A percentile compares a stretch with the other conserved stretches of the same genome.
phyloP scores from a whole-genome alignment of 768 basidiomycete genomes.

The Amanita fuliginea region DNA sequence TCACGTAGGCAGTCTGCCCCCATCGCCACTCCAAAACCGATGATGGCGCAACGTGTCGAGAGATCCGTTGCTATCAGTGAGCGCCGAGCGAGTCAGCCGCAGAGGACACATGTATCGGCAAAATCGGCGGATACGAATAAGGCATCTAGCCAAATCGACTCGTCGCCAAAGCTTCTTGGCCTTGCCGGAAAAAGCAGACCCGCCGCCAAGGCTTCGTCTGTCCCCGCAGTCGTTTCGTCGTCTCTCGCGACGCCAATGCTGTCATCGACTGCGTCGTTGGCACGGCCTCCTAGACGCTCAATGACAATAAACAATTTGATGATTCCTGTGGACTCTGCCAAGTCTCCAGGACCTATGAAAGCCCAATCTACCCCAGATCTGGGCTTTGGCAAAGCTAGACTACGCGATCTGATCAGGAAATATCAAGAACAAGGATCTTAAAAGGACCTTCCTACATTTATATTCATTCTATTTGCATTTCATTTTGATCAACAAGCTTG shows the following conservation, averaged over 20 bases:
- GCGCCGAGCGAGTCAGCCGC: not conserved
- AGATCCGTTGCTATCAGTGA: not conserved
- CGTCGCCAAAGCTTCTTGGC: conserved; percentile 9
- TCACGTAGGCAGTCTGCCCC: not conserved
- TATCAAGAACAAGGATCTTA: conserved; percentile 44
- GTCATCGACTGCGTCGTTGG: conserved; percentile 69
- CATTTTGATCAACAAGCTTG: not conserved
- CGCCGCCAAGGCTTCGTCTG: conserved; percentile 50
- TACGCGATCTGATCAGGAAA: conserved; percentile 74
- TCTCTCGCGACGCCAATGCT: conserved; percentile 65
- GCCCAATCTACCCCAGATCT: conserved; percentile 27
- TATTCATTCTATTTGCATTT: conserved; percentile 5
- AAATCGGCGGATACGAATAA: not conserved
- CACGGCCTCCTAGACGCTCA: conserved; percentile 24
- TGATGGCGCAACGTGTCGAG: not conserved
- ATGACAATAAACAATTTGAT: not conserved
- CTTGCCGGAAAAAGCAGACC: conserved; percentile 17
- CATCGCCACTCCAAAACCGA: not conserved
- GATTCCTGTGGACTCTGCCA: not conserved
- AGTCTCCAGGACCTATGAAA: conserved; percentile 9
- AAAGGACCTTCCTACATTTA: not conserved
- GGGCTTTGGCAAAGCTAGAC: conserved; percentile 66
- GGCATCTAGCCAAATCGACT: not conserved
- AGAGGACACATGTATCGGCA: not conserved
- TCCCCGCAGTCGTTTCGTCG: conserved; percentile 58